Evolutionary conservation across 2,329 filamentous ascomycete genomes (phyloP), one percentile per base, ranked within the genome.

Genomic region (Rosellinia necatrix): DNA sequence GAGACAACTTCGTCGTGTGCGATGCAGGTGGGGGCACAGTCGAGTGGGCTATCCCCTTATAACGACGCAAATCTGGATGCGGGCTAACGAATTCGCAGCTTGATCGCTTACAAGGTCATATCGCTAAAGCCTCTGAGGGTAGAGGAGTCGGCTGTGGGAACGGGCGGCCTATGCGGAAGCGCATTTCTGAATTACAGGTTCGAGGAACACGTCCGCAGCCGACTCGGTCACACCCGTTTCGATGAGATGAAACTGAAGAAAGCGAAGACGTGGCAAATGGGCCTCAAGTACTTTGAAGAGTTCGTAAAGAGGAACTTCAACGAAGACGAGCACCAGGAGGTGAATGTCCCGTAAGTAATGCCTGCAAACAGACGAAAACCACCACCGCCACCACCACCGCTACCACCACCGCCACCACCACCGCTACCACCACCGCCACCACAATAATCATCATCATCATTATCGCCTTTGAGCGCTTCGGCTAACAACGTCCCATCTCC

Each of bases 261-360:
- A 71, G 82, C 82, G 3, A 91, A 90, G 72, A 90, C 87, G 1
- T 92, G 89, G 88, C 89, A 88, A 70, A 87, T 87, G 85, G 90
- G 86, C 2, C 76, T 92, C 47, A 82, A 85, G 52, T 92, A 91
- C 68, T 93, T 91, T 71, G 90, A 93, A 66, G 89, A 92, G 68
- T 92, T 91, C 68, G 89, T 93, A 12, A 93, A 93, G 74, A 82
- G 90, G 12, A 92, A 91, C 67, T 93, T 92, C 69, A 88, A 90
- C 68, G 87, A 90, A 65, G 88, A 91, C 42, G 89, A 91, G 67
- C 84, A 89, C 60, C 81, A 86, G 46, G 89, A 92, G 69, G 83
- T 92, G 56, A 91, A 91, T 55, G 82, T 92, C 3, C 89, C 89
- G 81, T 84, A 73, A 62, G 81, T 78, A 0, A 4, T 8, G 19